phyloP scores from a whole-genome alignment of 495 filamentous ascomycete species.

The Friedmanniomyces simplex region DNA sequence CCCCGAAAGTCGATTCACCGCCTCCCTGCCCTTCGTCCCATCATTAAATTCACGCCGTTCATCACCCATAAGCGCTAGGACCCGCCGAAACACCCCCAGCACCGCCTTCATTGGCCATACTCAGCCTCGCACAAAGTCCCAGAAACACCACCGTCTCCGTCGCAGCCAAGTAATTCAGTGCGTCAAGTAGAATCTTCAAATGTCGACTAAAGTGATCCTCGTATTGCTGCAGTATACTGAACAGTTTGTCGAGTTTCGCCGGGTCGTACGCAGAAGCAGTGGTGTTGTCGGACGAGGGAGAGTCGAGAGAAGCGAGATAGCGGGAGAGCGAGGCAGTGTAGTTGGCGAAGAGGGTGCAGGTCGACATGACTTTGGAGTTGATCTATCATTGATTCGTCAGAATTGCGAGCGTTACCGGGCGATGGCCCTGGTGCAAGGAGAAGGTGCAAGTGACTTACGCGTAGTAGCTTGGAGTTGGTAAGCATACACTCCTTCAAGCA shows the following conservation, averaged over 20 bases:
- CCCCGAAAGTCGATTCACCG: no score
- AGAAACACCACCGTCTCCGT: slow-evolving; percentile 93
- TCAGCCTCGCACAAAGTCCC: slow-evolving; percentile 69
- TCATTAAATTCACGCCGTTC: not conserved
- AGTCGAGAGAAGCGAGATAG: slow-evolving; percentile 64
- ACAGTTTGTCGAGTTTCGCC: slow-evolving; percentile 60
- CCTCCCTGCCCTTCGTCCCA: no score
- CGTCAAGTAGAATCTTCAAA: slow-evolving; percentile 82
- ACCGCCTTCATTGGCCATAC: slow-evolving; percentile 59
- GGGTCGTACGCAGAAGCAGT: slow-evolving; percentile 44
- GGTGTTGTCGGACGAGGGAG: slow-evolving; percentile 24
- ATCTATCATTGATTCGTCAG: slow-evolving; percentile 49
- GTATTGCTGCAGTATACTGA: slow-evolving; percentile 75
- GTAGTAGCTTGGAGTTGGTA: slow-evolving; percentile 84
- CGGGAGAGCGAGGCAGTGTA: slow-evolving; percentile 73
- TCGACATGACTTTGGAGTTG: slow-evolving; percentile 86
- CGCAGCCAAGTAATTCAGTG: slow-evolving; percentile 89
- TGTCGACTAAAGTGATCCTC: slow-evolving; percentile 87
- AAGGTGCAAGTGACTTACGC: slow-evolving; percentile 45
- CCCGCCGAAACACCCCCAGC: slow-evolving; percentile 18
- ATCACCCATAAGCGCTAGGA: slow-evolving; percentile 6
- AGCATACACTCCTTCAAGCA: slow-evolving; percentile 99
- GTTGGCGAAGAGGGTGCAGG: slow-evolving; percentile 82
- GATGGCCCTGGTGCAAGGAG: not conserved
- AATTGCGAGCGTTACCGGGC: not conserved